Percentiles rank a stretch among this genome's conserved stretches.
phyloP scores from a whole-genome alignment of 139 green algal genomes.

The Pleodorina starrii region DNA sequence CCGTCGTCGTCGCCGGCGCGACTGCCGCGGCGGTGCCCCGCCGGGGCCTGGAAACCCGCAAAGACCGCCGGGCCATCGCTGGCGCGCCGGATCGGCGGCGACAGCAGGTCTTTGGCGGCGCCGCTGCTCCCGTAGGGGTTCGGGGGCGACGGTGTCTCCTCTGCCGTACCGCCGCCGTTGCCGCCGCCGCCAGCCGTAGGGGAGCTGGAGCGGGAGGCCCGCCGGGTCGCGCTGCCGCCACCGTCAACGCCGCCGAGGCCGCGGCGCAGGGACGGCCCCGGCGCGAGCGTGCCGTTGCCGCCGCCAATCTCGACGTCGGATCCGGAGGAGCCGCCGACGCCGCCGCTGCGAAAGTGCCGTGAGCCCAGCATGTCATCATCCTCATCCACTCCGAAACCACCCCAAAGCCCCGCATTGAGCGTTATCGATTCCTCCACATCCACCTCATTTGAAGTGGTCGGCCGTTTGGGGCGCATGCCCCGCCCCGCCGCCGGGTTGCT shows the following conservation, averaged over 20 bases:
- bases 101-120: not conserved
- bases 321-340: not conserved
- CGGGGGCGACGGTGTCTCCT: constrained; percentile 1
- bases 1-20: not conserved
- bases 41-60: not conserved
- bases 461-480: not conserved
- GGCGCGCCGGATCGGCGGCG: constrained; percentile 34
- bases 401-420: constrained; percentile 21
- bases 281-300: not conserved
- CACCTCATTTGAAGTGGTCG: constrained; percentile 10
- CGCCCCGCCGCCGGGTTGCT: not conserved
- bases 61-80: not conserved
- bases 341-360: constrained; percentile 30
- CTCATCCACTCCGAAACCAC: constrained; percentile 56
- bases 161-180: not conserved
- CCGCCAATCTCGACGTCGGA: constrained; percentile 9
- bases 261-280: not conserved
- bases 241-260: not conserved
- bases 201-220: not conserved
- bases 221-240: not conserved
- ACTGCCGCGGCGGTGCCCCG: not conserved
- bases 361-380: constrained; percentile 54
- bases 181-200: not conserved
- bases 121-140: not conserved
- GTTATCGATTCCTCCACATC: constrained; percentile 52